Conservation (phyloP, 2,329 filamentous ascomycete species). For the Ascochyta rabiei region DNA sequence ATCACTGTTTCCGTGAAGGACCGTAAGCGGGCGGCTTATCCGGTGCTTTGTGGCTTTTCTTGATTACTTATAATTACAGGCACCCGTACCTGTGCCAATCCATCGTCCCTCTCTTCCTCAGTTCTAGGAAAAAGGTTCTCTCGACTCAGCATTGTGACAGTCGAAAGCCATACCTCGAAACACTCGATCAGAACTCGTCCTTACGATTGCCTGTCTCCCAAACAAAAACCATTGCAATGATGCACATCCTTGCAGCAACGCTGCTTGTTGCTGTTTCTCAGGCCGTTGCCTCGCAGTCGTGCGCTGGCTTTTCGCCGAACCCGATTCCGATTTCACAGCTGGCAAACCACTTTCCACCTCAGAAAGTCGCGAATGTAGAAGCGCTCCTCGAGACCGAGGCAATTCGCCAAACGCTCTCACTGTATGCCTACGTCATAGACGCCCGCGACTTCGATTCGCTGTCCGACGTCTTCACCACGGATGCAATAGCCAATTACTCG, state of each 20-base stretch:
- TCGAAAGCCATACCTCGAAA: no score
- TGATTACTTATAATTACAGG: no score
- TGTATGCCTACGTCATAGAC: conserved; percentile 4
- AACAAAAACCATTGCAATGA: not conserved
- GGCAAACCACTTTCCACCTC: conserved; percentile 1
- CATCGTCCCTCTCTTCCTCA: no score
- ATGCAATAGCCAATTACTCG: conserved; percentile 6
- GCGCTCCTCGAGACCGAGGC: not conserved
- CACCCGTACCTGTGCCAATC: no score
- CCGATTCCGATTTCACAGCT: not conserved
- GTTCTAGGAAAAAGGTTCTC: no score
- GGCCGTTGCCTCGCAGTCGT: not conserved
- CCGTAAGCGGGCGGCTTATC: no score
- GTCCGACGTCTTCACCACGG: not conserved
- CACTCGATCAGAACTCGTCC: no score
- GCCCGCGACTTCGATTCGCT: not conserved
- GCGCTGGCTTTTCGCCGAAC: not conserved
- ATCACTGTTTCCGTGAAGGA: no score
- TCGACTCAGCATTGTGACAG: no score
- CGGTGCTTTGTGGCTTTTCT: no score
- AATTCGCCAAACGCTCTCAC: conserved; percentile 5
- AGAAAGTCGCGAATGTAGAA: not conserved
- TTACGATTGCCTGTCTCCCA: no score
- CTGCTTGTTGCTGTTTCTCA: not conserved
- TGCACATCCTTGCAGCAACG: not conserved